Evolutionary conservation across 768 basidiomycete genomes (phyloP).

Genomic region (Dentipellis fragilis): DNA sequence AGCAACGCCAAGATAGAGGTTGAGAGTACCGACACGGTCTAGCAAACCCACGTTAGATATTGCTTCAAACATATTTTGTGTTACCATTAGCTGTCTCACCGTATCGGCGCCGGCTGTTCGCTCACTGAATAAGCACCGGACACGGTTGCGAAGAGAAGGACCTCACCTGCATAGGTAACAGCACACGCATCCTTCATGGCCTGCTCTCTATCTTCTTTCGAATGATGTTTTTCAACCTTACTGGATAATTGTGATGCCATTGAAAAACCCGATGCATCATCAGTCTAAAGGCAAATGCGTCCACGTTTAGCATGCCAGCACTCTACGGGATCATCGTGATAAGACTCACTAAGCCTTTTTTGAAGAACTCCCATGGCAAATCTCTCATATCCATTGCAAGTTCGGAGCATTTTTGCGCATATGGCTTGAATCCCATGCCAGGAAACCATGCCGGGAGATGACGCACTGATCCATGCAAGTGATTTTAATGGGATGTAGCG

Average conservation of each 20-base stretch:
- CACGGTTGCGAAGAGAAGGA: not conserved
- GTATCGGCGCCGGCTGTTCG: not conserved
- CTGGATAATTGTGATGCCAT: not conserved
- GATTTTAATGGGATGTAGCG: not conserved
- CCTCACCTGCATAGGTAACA: not conserved
- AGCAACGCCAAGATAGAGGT: conserved; percentile 1
- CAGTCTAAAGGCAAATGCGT: not conserved
- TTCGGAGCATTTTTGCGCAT: not conserved
- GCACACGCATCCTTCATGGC: not conserved
- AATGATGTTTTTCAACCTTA: not conserved
- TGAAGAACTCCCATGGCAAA: not conserved
- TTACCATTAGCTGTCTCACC: not conserved
- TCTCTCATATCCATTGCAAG: not conserved
- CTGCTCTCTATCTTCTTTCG: not conserved
- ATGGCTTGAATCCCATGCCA: not conserved
- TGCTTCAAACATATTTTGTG: not conserved
- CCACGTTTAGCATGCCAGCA: not conserved
- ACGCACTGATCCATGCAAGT: not conserved
- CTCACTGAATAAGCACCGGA: not conserved
- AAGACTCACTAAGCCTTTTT: not conserved
- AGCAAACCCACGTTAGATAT: not conserved
- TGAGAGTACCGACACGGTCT: conserved; percentile 1
- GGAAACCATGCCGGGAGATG: not conserved
- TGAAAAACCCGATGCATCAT: not conserved
- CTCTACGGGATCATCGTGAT: too few relatives aligned